phyloP scores from a whole-genome alignment of 2,329 filamentous ascomycete species.

The Diplodia seriata region DNA sequence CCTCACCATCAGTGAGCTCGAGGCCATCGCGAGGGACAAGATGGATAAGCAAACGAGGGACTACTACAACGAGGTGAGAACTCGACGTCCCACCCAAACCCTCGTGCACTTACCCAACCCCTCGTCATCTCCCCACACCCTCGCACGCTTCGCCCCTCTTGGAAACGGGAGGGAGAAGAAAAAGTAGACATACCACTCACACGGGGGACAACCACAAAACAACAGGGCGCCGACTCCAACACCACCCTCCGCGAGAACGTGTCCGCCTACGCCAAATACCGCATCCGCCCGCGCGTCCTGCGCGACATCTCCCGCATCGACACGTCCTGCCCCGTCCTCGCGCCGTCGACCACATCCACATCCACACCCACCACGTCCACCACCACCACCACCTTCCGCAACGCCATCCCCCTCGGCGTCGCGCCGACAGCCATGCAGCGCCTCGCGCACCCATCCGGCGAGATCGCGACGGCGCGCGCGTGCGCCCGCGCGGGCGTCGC shows the following conservation, averaged over 20 bases:
- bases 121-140: neutral
- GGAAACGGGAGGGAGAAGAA: neutral
- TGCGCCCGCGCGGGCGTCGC: constrained; percentile 48
- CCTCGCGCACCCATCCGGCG: constrained; percentile 53
- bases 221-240: constrained; percentile 26
- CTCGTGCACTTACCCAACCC: too few relatives aligned
- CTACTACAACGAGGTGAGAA: constrained; percentile 25
- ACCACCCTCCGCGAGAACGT: constrained; percentile 41
- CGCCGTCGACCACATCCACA: neutral
- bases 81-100: neutral
- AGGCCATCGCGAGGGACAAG: constrained; percentile 39
- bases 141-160: neutral
- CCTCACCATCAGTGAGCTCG: constrained; percentile 41
- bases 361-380: too few relatives aligned
- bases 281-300: constrained; percentile 47
- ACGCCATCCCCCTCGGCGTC: constrained; percentile 52
- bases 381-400: constrained; percentile 42
- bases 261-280: constrained; percentile 42
- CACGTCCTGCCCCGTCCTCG: constrained; percentile 37
- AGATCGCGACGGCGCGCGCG: constrained; percentile 51
- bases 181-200: neutral
- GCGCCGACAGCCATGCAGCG: constrained; percentile 53
- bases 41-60: constrained; percentile 41
- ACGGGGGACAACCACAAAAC: too few relatives aligned
- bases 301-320: constrained; percentile 49